Conservation (phyloP, 345 rosid genomes). For the Orychophragmus violaceus region DNA sequence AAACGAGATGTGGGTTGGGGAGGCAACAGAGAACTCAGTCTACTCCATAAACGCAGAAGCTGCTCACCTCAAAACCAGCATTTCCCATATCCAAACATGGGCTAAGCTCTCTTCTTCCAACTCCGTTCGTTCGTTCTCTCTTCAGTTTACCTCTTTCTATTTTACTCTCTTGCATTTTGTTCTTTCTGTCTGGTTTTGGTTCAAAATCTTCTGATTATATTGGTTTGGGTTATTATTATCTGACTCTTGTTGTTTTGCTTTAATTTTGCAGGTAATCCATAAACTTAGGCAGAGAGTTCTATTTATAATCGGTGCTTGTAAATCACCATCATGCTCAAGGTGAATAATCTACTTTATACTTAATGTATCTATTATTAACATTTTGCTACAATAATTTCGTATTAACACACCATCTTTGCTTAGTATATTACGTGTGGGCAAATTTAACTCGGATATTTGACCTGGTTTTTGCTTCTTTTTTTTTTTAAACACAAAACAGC, state of each 20-base stretch:
- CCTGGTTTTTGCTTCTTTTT: neutral
- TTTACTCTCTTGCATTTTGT: neutral
- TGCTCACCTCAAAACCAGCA: conserved; percentile 59
- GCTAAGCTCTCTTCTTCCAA: conserved; percentile 48
- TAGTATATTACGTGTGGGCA: neutral
- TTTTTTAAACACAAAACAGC: no score
- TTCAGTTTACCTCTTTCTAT: neutral
- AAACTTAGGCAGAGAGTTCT: conserved; percentile 51
- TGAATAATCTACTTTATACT: conserved; percentile 4
- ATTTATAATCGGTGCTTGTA: conserved; percentile 41
- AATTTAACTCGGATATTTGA: neutral
- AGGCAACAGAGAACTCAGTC: conserved; percentile 76
- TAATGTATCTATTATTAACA: no score
- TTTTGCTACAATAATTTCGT: neutral
- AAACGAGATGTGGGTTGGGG: conserved; percentile 77
- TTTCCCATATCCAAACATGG: conserved; percentile 51
- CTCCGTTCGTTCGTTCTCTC: conserved; percentile 38
- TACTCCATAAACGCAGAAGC: conserved; percentile 46
- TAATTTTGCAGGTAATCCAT: conserved; percentile 42
- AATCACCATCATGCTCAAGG: neutral
- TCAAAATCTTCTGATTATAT: neutral
- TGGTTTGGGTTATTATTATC: neutral
- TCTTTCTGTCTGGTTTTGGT: neutral
- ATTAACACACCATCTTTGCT: neutral
- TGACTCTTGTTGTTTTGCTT: neutral